Base-by-base conservation (phyloP, 208 protist species). In the Trypanosoma caninum region DNA sequence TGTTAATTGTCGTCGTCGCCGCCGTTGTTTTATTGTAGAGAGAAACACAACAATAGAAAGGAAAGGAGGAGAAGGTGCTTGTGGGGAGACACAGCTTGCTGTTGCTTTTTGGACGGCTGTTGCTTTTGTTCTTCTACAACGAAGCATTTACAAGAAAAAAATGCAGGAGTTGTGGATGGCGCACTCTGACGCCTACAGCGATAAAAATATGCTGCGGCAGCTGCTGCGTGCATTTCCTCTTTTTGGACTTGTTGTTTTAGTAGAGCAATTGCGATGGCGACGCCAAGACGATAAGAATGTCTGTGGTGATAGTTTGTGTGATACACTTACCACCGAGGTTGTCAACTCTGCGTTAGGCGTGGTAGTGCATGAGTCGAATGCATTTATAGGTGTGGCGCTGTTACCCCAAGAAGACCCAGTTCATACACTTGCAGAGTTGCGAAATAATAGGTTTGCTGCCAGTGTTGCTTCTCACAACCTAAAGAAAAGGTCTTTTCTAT, bases 321-420 rank as follows among this genome's bases (percentile, higher is more conserved):
- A n/a, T n/a, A n/a, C n/a, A n/a, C n/a, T 5, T 28, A 37, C 7
- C 8, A 1, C 37, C 1, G 30, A 56, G n/a, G 34, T 57, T 28
- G 16, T 58, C 3, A 22, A 30, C 20, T 62, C 47, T 16, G 9
- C 38, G 3, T 40, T 50, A 8, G 64, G 64, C 9, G 25, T 70
- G 41, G 47, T 70, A 25, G 23, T 70, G 42, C 55, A 70, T 61
- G 64, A 70, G 47, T 63, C 64, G 11, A 33, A n/a, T 35, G 30
- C 25, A 18, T 47, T 50, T 31, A 40, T 70, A 34, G 56, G 37
- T 41, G 64, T 70, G 14, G 55, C 47, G 3, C 22, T 70, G 38
- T 31, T 70, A 23, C 11, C 37, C 8, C 18, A 22, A 2, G 33
- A 38, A 31, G 22, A 35, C 4, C 11, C 16, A 7, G 38, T 56